These are phyloP conservation scores for Colletotrichum higginsianum DNA, from an alignment of 2,329 filamentous ascomycete genomes.

Conservation along the genomic window DNA sequence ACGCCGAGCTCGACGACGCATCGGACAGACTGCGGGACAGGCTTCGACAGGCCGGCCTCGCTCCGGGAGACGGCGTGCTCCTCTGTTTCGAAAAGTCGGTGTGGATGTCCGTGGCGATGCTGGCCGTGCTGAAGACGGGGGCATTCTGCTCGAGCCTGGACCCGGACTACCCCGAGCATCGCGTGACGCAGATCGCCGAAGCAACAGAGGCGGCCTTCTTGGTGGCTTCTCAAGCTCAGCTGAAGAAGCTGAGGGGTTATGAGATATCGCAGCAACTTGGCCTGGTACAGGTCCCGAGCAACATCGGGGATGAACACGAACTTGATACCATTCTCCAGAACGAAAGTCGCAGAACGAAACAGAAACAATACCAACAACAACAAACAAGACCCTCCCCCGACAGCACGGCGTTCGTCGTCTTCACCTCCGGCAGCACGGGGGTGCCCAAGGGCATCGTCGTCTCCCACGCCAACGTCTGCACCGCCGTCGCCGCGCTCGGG, in stretches of 20 bases:
- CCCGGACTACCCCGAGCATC: not conserved
- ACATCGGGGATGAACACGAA: not conserved
- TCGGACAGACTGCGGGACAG: constrained; percentile 24
- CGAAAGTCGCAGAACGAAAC: no score
- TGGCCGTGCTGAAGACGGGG: constrained; percentile 44
- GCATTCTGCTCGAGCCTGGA: constrained; percentile 3
- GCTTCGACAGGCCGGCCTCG: constrained; percentile 11
- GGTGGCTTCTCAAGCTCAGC: not conserved
- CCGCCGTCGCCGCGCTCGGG: not conserved
- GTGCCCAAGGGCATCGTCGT: constrained; percentile 8
- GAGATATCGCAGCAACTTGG: not conserved
- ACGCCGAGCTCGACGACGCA: constrained; percentile 44
- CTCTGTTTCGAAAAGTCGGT: constrained; percentile 30
- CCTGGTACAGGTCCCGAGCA: not conserved
- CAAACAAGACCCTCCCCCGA: not conserved
- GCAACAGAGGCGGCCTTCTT: not conserved
- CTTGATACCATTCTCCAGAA: no score
- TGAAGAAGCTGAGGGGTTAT: not conserved
- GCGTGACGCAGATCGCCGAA: not conserved
- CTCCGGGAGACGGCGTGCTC: not conserved
- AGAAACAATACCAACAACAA: not conserved
- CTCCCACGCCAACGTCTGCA: not conserved
- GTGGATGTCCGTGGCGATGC: constrained; percentile 41
- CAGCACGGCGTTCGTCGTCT: constrained; percentile 19
- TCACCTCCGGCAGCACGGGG: constrained; percentile 16